Evolutionary conservation across 2,329 filamentous ascomycete genomes (phyloP).

Genomic region (Thielaviopsis punctulata): DNA sequence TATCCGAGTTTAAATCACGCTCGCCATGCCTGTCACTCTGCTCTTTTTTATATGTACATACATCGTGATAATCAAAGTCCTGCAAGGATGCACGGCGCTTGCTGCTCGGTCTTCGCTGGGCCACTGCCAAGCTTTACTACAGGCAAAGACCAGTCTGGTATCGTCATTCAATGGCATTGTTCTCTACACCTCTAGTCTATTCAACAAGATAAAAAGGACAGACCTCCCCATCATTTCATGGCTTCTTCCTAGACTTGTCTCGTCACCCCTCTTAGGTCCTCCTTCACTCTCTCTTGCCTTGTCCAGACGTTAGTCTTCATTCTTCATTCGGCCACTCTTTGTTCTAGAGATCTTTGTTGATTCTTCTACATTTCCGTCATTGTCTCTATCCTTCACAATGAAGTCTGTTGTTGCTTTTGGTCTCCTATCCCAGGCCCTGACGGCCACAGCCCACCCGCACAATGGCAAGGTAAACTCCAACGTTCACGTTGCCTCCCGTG

Average conservation of each 20-base stretch:
- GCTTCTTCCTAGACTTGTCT: slow-evolving; percentile 1
- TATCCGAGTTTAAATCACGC: background rate
- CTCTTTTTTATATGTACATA: no score
- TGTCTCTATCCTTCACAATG: slow-evolving; percentile 14
- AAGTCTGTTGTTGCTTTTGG: slow-evolving; percentile 20
- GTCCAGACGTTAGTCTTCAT: slow-evolving; percentile 4
- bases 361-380: background rate
- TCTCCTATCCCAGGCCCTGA: slow-evolving; percentile 19
- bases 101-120: background rate
- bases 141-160: background rate
- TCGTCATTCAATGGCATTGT: background rate
- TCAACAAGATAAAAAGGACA: background rate
- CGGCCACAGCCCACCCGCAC: slow-evolving; percentile 20
- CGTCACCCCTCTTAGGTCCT: slow-evolving; percentile 8
- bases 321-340: slow-evolving; percentile 1
- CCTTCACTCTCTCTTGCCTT: background rate
- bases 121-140: background rate
- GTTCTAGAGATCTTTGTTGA: background rate
- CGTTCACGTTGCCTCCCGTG: slow-evolving; percentile 16
- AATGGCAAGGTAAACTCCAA: slow-evolving; percentile 15
- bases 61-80: background rate
- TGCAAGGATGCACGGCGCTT: background rate
- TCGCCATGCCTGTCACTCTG: background rate
- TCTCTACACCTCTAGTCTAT: background rate
- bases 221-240: background rate